Percentiles rank a stretch among this genome's conserved stretches.
phyloP scores from a whole-genome alignment of 164 flowering plant species.

The Piper betle region DNA sequence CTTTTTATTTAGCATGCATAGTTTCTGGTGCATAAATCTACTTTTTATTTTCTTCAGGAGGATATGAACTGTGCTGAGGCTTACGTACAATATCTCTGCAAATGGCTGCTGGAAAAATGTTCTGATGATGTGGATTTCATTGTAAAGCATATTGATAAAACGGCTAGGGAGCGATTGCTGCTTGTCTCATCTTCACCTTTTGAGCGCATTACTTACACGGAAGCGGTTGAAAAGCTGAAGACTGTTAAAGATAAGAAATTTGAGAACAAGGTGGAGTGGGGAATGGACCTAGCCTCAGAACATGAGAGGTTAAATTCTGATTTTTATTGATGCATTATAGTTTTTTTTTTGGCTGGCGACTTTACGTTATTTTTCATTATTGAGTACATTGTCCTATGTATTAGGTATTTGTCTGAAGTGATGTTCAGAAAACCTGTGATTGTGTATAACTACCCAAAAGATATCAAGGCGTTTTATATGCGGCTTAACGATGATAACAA shows the following conservation, averaged over 20 bases:
- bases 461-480: conserved; percentile 92
- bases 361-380: not conserved
- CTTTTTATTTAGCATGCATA: not conserved
- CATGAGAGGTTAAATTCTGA: conserved; percentile 62
- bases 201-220: conserved; percentile 63
- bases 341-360: not conserved
- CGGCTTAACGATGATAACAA: conserved; percentile 76
- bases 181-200: conserved; percentile 74
- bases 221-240: conserved; percentile 58
- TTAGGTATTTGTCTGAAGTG: conserved; percentile 86
- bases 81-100: conserved; percentile 69
- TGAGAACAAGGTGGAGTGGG: conserved; percentile 76
- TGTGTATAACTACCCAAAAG: conserved; percentile 89
- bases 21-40: not conserved
- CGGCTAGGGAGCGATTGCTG: conserved; percentile 55
- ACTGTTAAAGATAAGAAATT: conserved; percentile 48
- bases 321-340: not conserved
- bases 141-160: conserved; percentile 58
- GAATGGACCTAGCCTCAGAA: conserved; percentile 87
- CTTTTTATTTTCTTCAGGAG: conserved; percentile 37
- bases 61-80: conserved; percentile 97
- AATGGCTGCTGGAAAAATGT: conserved; percentile 86
- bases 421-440: conserved; percentile 76
- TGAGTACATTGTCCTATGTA: conserved; percentile 3
- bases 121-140: conserved; percentile 87